These are phyloP conservation scores for Sporothrix euskadiensis DNA, from an alignment of 2,329 filamentous ascomycete species.

Conservation along the genomic window DNA sequence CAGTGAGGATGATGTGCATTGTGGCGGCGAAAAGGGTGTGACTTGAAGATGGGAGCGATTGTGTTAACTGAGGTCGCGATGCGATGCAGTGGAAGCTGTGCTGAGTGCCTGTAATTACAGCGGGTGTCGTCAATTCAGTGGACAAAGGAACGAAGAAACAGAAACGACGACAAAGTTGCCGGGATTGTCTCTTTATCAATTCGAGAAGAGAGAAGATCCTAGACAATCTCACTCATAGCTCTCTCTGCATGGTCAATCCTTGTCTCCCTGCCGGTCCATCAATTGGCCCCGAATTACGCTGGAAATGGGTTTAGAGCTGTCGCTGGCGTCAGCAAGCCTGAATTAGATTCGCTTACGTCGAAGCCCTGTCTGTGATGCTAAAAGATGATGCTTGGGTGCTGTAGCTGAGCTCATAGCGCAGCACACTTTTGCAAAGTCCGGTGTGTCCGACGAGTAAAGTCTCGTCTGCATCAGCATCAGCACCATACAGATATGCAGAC, in stretches of 20 bases:
- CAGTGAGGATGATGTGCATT: conserved; percentile 67
- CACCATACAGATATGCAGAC: too few species aligned
- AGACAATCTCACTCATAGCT: not conserved
- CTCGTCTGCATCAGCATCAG: too few species aligned
- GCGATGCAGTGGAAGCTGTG: not conserved
- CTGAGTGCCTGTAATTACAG: not conserved
- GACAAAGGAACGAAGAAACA: not conserved
- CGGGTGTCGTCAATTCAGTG: not conserved
- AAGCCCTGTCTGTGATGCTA: too few species aligned
- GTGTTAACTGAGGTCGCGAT: not conserved
- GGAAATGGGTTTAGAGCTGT: not conserved
- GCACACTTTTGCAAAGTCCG: not conserved
- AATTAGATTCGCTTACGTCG: not conserved
- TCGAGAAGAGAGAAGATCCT: not conserved
- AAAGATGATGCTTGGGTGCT: too few species aligned
- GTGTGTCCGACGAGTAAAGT: too few species aligned
- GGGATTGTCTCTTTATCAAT: not conserved
- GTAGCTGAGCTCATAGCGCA: not conserved
- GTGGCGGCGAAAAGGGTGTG: not conserved
- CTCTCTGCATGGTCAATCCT: not conserved
- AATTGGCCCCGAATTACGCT: not conserved
- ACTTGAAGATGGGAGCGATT: not conserved
- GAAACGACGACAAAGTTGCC: not conserved
- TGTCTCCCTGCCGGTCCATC: not conserved
- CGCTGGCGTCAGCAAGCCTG: conserved; percentile 7